Percentiles rank a stretch among this genome's conserved stretches.
Conservation (phyloP, 164 flowering plant genomes). For the Chimonanthus praecox region DNA sequence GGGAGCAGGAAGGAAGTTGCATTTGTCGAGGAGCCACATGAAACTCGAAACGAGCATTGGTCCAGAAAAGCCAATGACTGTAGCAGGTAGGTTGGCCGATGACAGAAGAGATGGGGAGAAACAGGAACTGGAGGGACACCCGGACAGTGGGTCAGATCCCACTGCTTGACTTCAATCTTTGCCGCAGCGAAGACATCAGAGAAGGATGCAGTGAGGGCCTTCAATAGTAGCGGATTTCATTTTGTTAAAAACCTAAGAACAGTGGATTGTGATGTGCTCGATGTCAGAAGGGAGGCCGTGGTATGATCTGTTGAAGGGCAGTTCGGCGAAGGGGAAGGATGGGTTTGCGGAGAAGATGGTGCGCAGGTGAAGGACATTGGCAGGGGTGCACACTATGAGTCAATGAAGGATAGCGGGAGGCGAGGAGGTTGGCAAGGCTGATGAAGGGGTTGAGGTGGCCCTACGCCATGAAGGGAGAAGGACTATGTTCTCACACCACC, state of each 20-base stretch:
- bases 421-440: slow-evolving; percentile 3
- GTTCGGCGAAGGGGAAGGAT: slow-evolving; percentile 8
- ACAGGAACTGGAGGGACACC: no score
- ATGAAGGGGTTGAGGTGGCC: slow-evolving; percentile 15
- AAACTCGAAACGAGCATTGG: no score
- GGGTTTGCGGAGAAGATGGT: slow-evolving; percentile 7
- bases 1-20: no score
- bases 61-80: no score
- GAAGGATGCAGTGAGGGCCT: neutral
- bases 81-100: no score
- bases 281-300: slow-evolving; percentile 9
- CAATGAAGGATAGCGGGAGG: slow-evolving; percentile 1
- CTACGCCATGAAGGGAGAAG: slow-evolving; percentile 17
- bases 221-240: neutral
- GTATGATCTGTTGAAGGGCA: slow-evolving; percentile 9
- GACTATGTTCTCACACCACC: neutral
- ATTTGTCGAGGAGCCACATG: no score
- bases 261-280: slow-evolving; percentile 9
- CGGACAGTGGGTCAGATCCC: slow-evolving; percentile 8
- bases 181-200: neutral
- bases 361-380: slow-evolving; percentile 10
- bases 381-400: slow-evolving; percentile 9
- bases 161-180: no score
- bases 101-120: no score
- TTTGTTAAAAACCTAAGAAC: slow-evolving; percentile 1